These are phyloP conservation scores for Tricholomella constricta DNA, from an alignment of 768 basidiomycete species.

Conservation along the genomic window DNA sequence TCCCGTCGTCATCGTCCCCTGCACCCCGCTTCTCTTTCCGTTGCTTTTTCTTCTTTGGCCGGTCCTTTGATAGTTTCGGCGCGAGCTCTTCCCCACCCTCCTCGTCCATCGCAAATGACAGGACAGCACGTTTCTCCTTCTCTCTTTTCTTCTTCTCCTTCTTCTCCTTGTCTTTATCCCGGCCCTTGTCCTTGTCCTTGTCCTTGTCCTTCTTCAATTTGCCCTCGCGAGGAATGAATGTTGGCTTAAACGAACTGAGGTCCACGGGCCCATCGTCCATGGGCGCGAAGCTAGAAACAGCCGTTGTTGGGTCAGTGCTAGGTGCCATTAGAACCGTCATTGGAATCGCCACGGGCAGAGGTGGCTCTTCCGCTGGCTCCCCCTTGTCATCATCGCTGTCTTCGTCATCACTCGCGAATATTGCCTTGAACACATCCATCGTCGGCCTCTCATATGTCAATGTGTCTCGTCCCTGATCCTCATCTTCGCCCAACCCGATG, in stretches of 20 bases:
- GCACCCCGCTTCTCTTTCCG: conserved; percentile 34
- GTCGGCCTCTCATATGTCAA: conserved; percentile 86
- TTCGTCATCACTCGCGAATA: conserved; percentile 95
- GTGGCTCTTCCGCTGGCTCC: conserved; percentile 24
- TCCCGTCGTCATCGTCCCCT: conserved; percentile 45
- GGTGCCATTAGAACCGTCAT: conserved; percentile 1
- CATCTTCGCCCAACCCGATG: conserved; percentile 91
- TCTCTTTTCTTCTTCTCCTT: conserved; percentile 53
- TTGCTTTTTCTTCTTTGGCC: conserved; percentile 49
- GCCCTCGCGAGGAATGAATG: conserved; percentile 72
- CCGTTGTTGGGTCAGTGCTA: conserved; percentile 14
- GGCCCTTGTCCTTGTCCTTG: conserved; percentile 52
- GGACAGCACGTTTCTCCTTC: conserved; percentile 43
- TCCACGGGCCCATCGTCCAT: conserved; percentile 41
- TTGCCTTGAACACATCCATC: conserved; percentile 96
- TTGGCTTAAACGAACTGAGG: conserved; percentile 81
- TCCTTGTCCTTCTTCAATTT: conserved; percentile 43
- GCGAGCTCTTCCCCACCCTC: conserved; percentile 45
- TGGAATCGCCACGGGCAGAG: conserved; percentile 9
- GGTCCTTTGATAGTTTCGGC: conserved; percentile 36
- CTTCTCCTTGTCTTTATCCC: conserved; percentile 45
- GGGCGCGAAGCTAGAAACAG: conserved; percentile 11
- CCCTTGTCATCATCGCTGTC: conserved; percentile 74
- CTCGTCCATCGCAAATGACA: conserved; percentile 81
- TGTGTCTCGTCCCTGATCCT: conserved; percentile 83